Conservation (phyloP, 257 asterid genomes). For the Knoxia roxburghii region DNA sequence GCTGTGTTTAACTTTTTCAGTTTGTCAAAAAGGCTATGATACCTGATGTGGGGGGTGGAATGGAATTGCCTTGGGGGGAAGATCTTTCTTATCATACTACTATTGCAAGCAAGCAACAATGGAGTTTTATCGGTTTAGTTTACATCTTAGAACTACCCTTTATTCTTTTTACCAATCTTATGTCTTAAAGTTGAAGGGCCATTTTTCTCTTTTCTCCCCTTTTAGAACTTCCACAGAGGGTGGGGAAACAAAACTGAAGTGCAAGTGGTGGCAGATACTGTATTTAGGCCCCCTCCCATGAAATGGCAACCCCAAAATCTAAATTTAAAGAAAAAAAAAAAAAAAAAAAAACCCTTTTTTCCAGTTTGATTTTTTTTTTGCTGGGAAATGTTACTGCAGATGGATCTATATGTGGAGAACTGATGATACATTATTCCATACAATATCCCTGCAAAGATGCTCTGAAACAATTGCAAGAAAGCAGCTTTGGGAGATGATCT, state of each 20-base stretch:
- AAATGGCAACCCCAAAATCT: too few species aligned
- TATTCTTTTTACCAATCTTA: constrained; percentile 18
- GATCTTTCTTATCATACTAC: constrained; percentile 23
- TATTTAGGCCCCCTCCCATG: constrained; percentile 14
- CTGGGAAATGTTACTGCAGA: constrained; percentile 15
- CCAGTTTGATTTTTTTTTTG: not conserved
- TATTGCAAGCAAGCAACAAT: constrained; percentile 23
- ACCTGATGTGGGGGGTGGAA: constrained; percentile 16
- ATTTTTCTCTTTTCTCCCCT: constrained; percentile 2
- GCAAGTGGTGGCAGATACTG: constrained; percentile 20
- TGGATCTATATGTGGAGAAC: constrained; percentile 39
- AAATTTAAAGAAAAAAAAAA: too few species aligned
- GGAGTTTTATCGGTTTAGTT: too few species aligned
- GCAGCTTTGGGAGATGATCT: constrained; percentile 49
- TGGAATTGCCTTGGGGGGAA: constrained; percentile 23
- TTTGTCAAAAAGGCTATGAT: constrained; percentile 42
- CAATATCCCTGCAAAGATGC: constrained; percentile 52
- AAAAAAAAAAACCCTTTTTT: constrained; percentile 2
- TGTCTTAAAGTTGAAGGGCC: not conserved
- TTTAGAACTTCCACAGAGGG: constrained; percentile 7
- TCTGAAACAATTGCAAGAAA: constrained; percentile 40
- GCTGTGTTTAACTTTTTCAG: constrained; percentile 33
- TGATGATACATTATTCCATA: constrained; percentile 21
- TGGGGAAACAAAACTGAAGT: constrained; percentile 21
- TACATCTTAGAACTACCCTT: constrained; percentile 19